A percentile compares a stretch with the other conserved stretches of the same genome.
Evolutionary conservation across 768 basidiomycete genomes (phyloP).

Genomic region (Mycena maculata): DNA sequence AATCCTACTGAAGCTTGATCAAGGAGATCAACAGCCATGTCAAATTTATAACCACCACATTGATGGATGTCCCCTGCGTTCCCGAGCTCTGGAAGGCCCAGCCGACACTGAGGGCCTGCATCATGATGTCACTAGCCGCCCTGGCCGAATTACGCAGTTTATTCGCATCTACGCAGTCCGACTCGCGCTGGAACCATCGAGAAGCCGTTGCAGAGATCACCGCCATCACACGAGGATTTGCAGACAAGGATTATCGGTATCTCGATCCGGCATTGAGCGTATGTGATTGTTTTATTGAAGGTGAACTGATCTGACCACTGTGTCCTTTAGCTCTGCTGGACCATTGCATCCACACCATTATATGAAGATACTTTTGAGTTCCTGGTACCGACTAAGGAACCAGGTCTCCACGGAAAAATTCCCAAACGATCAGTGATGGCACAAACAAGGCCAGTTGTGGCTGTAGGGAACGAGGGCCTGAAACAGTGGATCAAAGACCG

Average conservation of each 20-base stretch:
- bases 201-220: constrained; percentile 20
- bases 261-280: constrained; percentile 19
- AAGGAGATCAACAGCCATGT: constrained; percentile 23
- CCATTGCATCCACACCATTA: constrained; percentile 8
- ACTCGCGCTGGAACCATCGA: constrained; percentile 1
- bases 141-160: constrained; percentile 16
- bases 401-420: no score
- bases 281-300: neutral
- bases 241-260: constrained; percentile 17
- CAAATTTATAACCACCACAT: constrained; percentile 11
- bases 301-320: neutral
- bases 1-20: constrained; percentile 23
- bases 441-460: no score
- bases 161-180: constrained; percentile 18
- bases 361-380: neutral
- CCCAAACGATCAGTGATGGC: no score
- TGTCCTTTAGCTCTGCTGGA: constrained; percentile 26
- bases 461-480: no score
- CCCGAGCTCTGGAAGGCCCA: constrained; percentile 10
- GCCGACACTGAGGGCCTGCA: constrained; percentile 5
- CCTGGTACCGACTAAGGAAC: no score
- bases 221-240: constrained; percentile 6
- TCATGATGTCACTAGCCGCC: constrained; percentile 4
- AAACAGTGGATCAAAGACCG: no score
- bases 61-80: constrained; percentile 23